Base-by-base conservation (phyloP, 2,329 filamentous ascomycete genomes). In the Mycocentrospora acerina region DNA sequence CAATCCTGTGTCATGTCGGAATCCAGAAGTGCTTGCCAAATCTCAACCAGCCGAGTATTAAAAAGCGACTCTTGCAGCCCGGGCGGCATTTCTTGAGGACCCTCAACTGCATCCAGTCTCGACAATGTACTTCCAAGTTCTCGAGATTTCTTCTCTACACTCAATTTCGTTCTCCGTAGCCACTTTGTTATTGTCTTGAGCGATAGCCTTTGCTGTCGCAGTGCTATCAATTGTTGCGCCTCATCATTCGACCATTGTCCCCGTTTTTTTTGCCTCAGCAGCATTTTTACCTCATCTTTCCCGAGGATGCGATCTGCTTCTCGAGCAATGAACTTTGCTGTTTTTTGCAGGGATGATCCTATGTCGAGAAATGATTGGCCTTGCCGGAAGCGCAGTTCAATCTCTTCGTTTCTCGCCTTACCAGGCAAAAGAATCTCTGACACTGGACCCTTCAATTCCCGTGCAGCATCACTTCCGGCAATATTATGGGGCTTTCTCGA, bases 241-340 rank as follows among this genome's bases (percentile, higher is more conserved):
- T 32, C 29, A 19, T 32, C 5, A 9, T 22, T 4, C 29, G 29
- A 32, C 29, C 29, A 32, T n/a, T 22, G 12, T 22, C 18, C 17
- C 29, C 17, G n/a, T 13, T 32, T 32, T 19, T 11, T 22, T 10
- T 19, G 29, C 18, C 6, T 22, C 11, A 27, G 25, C 25, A 27
- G 5, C 25, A n/a, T 27, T 12, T 11, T 11, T 5, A 27, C 25
- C 25, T 13, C 29, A 32, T 22, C 7, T 13, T 32, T 22, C 5
- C 29, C 29, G 4, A 32, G 7, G 10, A 32, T 32, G 18, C 29
- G 29, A n/a, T 32, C 16, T 32, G 17, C 29, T 32, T 32, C 16
- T 32, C 18, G 29, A 32, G 18, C 29, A n/a, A 32, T 22, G 29
- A 32, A 32, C 5, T 3, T 8, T 32, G 29, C 29, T 14, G 29